These are phyloP conservation scores for Dacryopinax spathularia DNA, from an alignment of 768 basidiomycete genomes.

Conservation along the genomic window DNA sequence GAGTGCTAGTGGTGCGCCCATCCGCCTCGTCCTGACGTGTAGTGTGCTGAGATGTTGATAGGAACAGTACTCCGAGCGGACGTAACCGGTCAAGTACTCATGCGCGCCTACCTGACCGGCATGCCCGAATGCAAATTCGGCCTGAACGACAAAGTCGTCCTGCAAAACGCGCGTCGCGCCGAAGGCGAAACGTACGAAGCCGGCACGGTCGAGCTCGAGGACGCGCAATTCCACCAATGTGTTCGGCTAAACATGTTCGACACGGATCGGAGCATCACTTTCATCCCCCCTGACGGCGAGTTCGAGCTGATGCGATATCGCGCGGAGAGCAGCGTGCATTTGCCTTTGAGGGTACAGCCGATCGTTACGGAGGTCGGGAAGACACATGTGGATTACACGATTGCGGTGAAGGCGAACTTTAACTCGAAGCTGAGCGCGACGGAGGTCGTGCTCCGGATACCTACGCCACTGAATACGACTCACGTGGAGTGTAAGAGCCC, in stretches of 20 bases:
- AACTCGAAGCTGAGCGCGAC: slow-evolving; percentile 85
- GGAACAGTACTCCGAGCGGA: slow-evolving; percentile 87
- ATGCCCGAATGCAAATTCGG: slow-evolving; percentile 99
- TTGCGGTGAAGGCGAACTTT: slow-evolving; percentile 80
- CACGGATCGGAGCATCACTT: slow-evolving; percentile 83
- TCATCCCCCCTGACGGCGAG: slow-evolving; percentile 96
- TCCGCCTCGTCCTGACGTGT: background rate
- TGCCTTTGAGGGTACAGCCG: slow-evolving; percentile 78
- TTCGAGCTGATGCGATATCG: slow-evolving; percentile 99
- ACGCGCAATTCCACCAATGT: slow-evolving; percentile 98
- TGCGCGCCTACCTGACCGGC: slow-evolving; percentile 93
- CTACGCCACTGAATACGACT: slow-evolving; percentile 90
- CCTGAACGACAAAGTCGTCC: slow-evolving; percentile 92
- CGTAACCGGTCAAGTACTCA: slow-evolving; percentile 93
- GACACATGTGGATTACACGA: slow-evolving; percentile 75
- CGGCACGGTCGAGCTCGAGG: slow-evolving; percentile 69
- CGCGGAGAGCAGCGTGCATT: slow-evolving; percentile 87
- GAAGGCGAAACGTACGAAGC: background rate
- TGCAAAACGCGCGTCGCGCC: slow-evolving; percentile 51
- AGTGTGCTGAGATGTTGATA: slow-evolving; percentile 25
- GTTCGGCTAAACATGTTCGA: slow-evolving; percentile 92
- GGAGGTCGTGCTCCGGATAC: slow-evolving; percentile 82
- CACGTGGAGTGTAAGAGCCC: slow-evolving; percentile 82
- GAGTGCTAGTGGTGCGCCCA: slow-evolving; percentile 75
- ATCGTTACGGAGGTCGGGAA: slow-evolving; percentile 90